Conservation (phyloP, 2,329 filamentous ascomycete species). For the Aureobasidium sp. region DNA sequence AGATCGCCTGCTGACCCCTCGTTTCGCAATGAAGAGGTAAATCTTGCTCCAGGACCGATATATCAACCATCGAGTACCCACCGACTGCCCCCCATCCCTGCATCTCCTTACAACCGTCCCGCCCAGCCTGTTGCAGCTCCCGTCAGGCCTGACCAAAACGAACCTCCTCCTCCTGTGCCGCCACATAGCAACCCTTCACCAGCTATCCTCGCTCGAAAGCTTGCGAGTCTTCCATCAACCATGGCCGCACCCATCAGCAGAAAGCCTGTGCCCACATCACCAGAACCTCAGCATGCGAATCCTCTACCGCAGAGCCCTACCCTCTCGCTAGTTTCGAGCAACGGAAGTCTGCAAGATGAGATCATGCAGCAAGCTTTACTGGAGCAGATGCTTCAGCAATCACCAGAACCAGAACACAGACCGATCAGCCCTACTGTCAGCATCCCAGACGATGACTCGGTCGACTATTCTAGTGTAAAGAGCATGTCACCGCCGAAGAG, state of each 20-base stretch:
- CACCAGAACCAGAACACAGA: slow-evolving; percentile 19
- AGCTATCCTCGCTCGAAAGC: neutral
- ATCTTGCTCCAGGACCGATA: slow-evolving; percentile 16
- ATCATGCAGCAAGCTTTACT: slow-evolving; percentile 38
- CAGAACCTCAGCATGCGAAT: neutral
- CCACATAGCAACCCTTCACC: slow-evolving; percentile 18
- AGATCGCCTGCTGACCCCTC: slow-evolving; percentile 46
- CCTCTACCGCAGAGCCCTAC: slow-evolving; percentile 1
- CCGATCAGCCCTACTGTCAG: slow-evolving; percentile 28
- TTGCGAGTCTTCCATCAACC: neutral
- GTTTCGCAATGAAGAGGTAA: slow-evolving; percentile 42
- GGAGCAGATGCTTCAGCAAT: slow-evolving; percentile 26
- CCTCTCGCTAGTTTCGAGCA: slow-evolving; percentile 24
- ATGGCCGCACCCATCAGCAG: neutral
- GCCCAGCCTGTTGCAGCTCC: slow-evolving; percentile 20
- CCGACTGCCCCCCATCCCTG: slow-evolving; percentile 38
- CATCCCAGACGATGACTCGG: slow-evolving; percentile 52
- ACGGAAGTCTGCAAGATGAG: slow-evolving; percentile 33
- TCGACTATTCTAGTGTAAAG: slow-evolving; percentile 64
- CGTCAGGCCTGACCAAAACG: slow-evolving; percentile 12
- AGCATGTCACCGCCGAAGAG: slow-evolving; percentile 33
- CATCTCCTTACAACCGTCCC: slow-evolving; percentile 31
- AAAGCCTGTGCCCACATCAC: slow-evolving; percentile 5
- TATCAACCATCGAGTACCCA: slow-evolving; percentile 8
- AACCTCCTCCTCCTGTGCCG: slow-evolving; percentile 18